Evolutionary conservation across 2,329 filamentous ascomycete species (phyloP), one percentile per base, ranked within the genome.

Genomic region (Acarospora socialis): DNA sequence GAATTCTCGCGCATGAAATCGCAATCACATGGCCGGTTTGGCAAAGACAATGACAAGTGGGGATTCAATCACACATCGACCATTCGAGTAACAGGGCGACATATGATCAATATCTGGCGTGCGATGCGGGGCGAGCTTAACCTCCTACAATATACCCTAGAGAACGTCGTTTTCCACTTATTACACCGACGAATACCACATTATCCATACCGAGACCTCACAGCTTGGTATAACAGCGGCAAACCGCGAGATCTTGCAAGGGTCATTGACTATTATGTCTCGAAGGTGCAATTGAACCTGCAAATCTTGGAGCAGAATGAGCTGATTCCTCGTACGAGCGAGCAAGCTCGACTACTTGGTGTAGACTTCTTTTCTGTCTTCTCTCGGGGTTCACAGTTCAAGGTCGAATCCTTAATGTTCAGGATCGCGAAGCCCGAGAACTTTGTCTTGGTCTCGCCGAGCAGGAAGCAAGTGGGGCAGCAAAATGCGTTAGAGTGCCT

Each of bases 321-420:
- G 49, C 64, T 95, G 14, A 74, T 95, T 21, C 64, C 84, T 2
- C 70, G 87, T 33, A 95, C 84, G 0, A 92, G 84, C 45, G 90
- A 98, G 53, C 90, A 98, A 54, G 90, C 90, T 6, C 76, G 90
- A 7, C 63, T 98, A 7, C 66, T 98, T 3, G 90, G 90, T 0
- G 80, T 95, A 1, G 90, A 98, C 55, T 98, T 98, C 59, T 93
- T 87, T 53, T 92, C 86, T 0, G 90, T 98, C 33, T 90, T 94
- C 48, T 87, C 81, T 4, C 72, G 90, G 33, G 90, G 90, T 10
- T 95, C 86, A 0, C 90, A 98, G 50, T 95, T 92, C 68, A 98
- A 98, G 53, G 90, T 98, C 23, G 90, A 98, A 56, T 94, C 87
- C 1, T 76, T 94, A 46, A 95, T 98, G 90, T 94, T 95, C 48